Conservation (phyloP, 805 yeast genomes). For the Candida tibetensis region DNA sequence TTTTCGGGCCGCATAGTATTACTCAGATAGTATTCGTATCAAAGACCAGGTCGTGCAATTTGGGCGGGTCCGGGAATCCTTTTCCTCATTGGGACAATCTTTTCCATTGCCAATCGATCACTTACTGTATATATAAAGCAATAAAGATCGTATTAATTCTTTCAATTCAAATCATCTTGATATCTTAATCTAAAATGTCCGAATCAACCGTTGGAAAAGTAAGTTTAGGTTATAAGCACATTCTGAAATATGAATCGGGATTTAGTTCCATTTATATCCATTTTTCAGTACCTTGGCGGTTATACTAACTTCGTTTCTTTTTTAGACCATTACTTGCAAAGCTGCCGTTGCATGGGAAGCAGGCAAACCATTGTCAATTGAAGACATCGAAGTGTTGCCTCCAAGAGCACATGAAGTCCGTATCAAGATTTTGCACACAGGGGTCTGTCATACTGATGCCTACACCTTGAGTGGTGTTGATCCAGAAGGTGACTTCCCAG, state of each 20-base stretch:
- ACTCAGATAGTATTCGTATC: too few species aligned
- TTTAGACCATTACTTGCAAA: conserved; percentile 69
- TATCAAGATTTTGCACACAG: conserved; percentile 80
- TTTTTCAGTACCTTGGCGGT: conserved; percentile 6
- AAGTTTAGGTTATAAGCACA: conserved; percentile 15
- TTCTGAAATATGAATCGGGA: too few species aligned
- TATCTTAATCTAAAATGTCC: conserved; percentile 9
- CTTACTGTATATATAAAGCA: conserved; percentile 1
- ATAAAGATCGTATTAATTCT: too few species aligned
- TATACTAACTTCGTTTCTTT: conserved; percentile 24
- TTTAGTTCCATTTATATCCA: not conserved
- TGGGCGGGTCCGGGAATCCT: conserved; percentile 1
- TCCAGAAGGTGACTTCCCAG: conserved; percentile 96
- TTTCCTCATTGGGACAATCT: conserved; percentile 1
- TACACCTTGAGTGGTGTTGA: conserved; percentile 92
- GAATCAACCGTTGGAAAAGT: conserved; percentile 28
- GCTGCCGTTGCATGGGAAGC: conserved; percentile 99
- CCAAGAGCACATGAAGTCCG: conserved; percentile 98
- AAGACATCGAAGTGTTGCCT: conserved; percentile 85
- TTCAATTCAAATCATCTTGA: too few species aligned
- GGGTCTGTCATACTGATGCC: conserved; percentile 98
- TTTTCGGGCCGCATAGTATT: too few species aligned
- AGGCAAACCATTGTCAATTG: conserved; percentile 74
- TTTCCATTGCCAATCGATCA: conserved; percentile 1
- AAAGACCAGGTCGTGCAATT: too few species aligned